Base-by-base conservation (phyloP, 179 eudicot genomes). In the Vitellaria paradoxa region DNA sequence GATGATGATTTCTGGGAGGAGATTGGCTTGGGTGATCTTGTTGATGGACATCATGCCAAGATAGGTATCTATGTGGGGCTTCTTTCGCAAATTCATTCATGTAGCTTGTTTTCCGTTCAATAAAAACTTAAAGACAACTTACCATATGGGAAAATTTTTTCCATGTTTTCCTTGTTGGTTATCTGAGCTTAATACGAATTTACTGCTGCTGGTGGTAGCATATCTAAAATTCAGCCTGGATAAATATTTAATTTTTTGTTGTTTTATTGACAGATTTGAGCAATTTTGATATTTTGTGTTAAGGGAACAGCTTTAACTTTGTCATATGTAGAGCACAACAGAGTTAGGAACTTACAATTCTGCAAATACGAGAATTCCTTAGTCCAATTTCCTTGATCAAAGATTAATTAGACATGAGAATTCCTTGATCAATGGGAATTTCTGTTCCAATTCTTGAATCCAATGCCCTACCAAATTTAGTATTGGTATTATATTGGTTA, bases 1-100 rank as follows among this genome's bases (percentile, higher is more conserved):
- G 98, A 93, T 77, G 99, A 96, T 87, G 94, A 88, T 50, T 96
- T 96, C 81, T 96, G 92, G 99, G 96, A 93, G 85, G 99, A 96
- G 88, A 93, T 96, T 82, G 99, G 98, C 79, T 88, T 96, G 80
- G 93, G 91, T 81, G 99, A 96, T 85, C 93, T 96, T 81, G 78
- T 89, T 26, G 98, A 96, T 77, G 93, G 98, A 50, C 99, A 93
- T 91, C 99, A 96, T 82, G 91, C 97, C 60, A 96, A 93, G 85
- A 96, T 96, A 56, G 98, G 99, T 93, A 89, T 78, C 57, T 12
- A 68, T 70, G 15, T 26, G 0, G 9, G 10, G 53, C 46, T 66
- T 77, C 47, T 9, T 78, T 77, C 40, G 40, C 7, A 65, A 37
- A 52, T 21, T 47, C 15, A 40, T 42, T 78, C 23, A 3, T 53